Evolutionary conservation across 441 rosid species (phyloP).

Genomic region (Isatis lusitanica): DNA sequence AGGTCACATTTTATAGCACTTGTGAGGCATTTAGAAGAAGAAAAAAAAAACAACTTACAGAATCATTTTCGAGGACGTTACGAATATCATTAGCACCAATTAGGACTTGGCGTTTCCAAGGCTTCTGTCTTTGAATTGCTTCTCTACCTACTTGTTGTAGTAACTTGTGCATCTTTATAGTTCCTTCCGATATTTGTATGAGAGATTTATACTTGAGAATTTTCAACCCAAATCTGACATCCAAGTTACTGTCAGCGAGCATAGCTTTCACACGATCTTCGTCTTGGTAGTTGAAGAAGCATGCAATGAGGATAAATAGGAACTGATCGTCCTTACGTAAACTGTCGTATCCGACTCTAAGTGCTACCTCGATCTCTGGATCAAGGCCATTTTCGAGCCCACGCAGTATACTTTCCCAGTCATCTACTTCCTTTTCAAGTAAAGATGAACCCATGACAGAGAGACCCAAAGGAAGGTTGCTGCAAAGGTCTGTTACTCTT

Average conservation of each 20-base stretch:
- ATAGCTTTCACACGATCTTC: not conserved
- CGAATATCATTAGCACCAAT: not conserved
- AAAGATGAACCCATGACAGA: slow-evolving; percentile 22
- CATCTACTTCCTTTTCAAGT: not conserved
- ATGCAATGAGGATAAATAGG: not conserved
- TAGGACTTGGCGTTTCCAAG: not conserved
- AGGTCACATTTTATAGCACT: not conserved
- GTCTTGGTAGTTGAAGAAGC: slow-evolving; percentile 6
- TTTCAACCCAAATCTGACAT: not conserved
- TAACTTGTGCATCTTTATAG: slow-evolving; percentile 5
- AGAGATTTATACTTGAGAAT: not conserved
- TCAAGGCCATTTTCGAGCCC: not conserved
- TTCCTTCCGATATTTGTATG: not conserved
- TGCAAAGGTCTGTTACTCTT: not conserved
- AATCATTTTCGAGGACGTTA: slow-evolving; percentile 5
- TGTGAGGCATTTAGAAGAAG: not conserved
- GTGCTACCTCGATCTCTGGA: not conserved
- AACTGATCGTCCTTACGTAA: not conserved
- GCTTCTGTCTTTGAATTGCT: not conserved
- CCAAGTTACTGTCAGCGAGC: not conserved
- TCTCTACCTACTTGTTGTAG: slow-evolving; percentile 20
- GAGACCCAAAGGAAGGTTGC: slow-evolving; percentile 34
- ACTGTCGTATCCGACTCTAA: not conserved
- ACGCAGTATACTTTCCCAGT: slow-evolving; percentile 19
- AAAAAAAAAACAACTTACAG: not conserved